These are phyloP conservation scores for Russula earlei DNA, from an alignment of 768 basidiomycete species.

Conservation along the genomic window DNA sequence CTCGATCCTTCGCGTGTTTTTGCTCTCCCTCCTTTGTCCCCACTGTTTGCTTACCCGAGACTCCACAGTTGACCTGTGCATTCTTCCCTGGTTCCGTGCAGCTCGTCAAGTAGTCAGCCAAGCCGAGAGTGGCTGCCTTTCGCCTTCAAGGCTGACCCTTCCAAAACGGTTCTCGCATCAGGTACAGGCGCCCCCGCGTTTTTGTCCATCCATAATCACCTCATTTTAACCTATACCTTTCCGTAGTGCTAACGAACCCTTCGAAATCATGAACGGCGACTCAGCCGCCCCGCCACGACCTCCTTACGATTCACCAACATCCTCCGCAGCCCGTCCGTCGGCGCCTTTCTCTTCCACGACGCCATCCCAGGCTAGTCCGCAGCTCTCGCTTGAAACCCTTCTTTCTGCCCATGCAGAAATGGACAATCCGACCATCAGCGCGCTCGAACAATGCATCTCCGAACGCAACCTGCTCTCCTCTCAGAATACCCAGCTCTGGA, in stretches of 20 bases:
- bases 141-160: background rate
- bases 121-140: background rate
- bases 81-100: background rate
- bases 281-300: slow-evolving; percentile 16
- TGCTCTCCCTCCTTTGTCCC: background rate
- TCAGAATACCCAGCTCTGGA: slow-evolving; percentile 91
- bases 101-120: background rate
- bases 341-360: slow-evolving; percentile 22
- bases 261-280: slow-evolving; percentile 9
- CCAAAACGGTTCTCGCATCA: background rate
- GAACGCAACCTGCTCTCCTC: slow-evolving; percentile 74
- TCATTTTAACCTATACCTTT: background rate
- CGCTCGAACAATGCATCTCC: slow-evolving; percentile 65
- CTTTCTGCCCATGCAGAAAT: slow-evolving; percentile 45
- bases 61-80: slow-evolving; percentile 1
- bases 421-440: slow-evolving; percentile 43
- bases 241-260: slow-evolving; percentile 1
- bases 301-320: slow-evolving; percentile 10
- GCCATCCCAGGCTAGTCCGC: slow-evolving; percentile 25
- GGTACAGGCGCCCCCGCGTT: background rate
- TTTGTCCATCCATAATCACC: background rate
- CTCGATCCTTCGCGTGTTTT: background rate
- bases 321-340: slow-evolving; percentile 17
- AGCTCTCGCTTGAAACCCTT: slow-evolving; percentile 39
- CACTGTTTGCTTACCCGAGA: background rate